Evolutionary conservation across 208 protist genomes (phyloP), one percentile per base, ranked within the genome.

Genomic region (Wallacemonas sp.): DNA sequence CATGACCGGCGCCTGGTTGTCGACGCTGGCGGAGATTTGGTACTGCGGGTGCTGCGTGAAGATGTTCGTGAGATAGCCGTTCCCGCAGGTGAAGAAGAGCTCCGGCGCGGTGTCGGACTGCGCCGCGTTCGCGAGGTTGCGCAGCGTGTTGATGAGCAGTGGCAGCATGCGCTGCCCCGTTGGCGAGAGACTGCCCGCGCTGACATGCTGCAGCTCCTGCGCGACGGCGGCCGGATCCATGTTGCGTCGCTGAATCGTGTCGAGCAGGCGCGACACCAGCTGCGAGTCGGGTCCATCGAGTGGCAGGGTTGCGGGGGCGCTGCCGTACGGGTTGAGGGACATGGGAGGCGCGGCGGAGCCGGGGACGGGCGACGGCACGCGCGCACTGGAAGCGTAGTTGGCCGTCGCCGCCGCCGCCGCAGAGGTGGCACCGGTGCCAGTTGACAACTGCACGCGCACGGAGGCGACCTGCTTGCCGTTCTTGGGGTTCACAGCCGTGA

Each of bases 61-160:
- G 41, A 94, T 72, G 70, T 94, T 89, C 39, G 68, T 63, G 1
- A 94, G 58, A 58, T 76, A 85, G 21, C 78, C 83, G 26, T 75
- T 77, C 12, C 73, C 65, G 57, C 80, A 88, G 1, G 83, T 84
- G 61, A 90, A 92, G 60, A 85, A 75, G 38, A 94, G 58, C 39
- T 76, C 67, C 47, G 83, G 80, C 57, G 38, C 36, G 4, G 24
- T 1, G 52, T 57, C 19, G 68, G 23, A 44, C 43, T 68, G 61
- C 43, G 67, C 48, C 26, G 38, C 55, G 1, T 55, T 74, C 2
- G 44, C 29, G 27, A 68, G 75, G 27, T 68, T 66, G 58, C 74
- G 71, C 23, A 93, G 71, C 47, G 73, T 81, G 30, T 72, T 81
- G 12, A 81, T 47, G 14, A 93, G 67, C 24, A 89, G 77, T 47